Conservation (phyloP, 2,329 filamentous ascomycete species). For the Ascochyta koolunga region DNA sequence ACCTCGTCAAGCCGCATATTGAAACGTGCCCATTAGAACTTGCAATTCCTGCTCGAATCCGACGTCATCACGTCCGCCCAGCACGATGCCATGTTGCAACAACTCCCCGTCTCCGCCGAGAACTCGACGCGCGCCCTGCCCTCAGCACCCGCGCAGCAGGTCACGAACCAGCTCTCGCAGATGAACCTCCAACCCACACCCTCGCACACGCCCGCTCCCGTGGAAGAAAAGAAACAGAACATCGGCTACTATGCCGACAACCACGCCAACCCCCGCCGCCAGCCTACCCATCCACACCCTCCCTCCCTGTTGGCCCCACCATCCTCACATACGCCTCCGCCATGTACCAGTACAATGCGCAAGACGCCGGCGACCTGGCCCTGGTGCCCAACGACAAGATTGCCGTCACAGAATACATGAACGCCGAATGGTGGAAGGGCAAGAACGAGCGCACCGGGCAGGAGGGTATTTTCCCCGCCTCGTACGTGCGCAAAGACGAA, state of each 20-base stretch:
- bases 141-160: constrained; percentile 39
- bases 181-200: constrained; percentile 41
- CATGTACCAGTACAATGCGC: constrained; percentile 80
- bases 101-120: constrained; percentile 78
- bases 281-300: constrained; percentile 54
- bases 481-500: constrained; percentile 78
- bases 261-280: constrained; percentile 52
- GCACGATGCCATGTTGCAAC: constrained; percentile 74
- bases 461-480: constrained; percentile 94
- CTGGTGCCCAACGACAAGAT: constrained; percentile 82
- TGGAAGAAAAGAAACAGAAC: constrained; percentile 48
- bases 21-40: constrained; percentile 65
- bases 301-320: constrained; percentile 56
- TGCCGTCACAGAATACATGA: constrained; percentile 88
- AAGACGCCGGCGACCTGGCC: constrained; percentile 80
- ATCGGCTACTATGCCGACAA: constrained; percentile 49
- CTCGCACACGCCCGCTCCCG: constrained; percentile 20
- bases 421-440: constrained; percentile 96
- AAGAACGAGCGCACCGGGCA: constrained; percentile 79
- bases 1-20: not conserved
- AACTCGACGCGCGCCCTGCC: constrained; percentile 54
- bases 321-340: constrained; percentile 77
- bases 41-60: constrained; percentile 85
- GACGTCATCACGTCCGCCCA: constrained; percentile 76
- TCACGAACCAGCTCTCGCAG: constrained; percentile 39